Conservation (phyloP, 2,329 filamentous ascomycete genomes). For the Cladophialophora chaetospira region DNA sequence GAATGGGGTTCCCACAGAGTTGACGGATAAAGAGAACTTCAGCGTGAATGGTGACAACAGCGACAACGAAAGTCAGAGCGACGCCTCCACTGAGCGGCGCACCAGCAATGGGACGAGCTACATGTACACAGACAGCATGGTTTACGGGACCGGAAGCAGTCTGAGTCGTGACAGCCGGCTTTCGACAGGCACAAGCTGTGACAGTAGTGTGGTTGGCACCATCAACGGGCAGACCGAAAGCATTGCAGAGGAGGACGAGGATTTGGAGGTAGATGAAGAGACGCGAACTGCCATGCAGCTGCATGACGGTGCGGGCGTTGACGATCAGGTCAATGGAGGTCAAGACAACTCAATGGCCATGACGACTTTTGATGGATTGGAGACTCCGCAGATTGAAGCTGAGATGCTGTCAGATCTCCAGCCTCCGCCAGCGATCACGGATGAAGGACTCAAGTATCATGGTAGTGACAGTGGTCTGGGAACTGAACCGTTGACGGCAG, state of each 20-base stretch:
- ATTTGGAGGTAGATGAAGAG: constrained; percentile 28
- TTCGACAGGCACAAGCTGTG: constrained; percentile 38
- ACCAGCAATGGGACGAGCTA: constrained; percentile 42
- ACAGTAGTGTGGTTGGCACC: constrained; percentile 42
- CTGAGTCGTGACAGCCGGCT: constrained; percentile 39
- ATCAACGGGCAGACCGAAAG: constrained; percentile 37
- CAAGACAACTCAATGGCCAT: constrained; percentile 20
- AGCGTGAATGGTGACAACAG: constrained; percentile 56
- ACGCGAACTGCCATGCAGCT: constrained; percentile 22
- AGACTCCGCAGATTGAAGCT: constrained; percentile 12
- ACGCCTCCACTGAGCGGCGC: constrained; percentile 50
- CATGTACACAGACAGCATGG: constrained; percentile 46
- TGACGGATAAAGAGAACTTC: constrained; percentile 64
- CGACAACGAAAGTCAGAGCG: constrained; percentile 49
- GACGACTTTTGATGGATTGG: constrained; percentile 19
- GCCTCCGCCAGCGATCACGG: constrained; percentile 25
- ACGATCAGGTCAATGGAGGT: constrained; percentile 10
- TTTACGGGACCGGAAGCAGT: constrained; percentile 44
- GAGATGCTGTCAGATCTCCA: constrained; percentile 25
- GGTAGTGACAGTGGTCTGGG: constrained; percentile 39
- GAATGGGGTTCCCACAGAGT: constrained; percentile 51
- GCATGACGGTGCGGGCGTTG: constrained; percentile 14
- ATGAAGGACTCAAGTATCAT: constrained; percentile 27
- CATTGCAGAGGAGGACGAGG: constrained; percentile 37
- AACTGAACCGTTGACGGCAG: constrained; percentile 34